These are phyloP conservation scores for Santalum album DNA, from an alignment of 164 flowering plant genomes.

Conservation along the genomic window DNA sequence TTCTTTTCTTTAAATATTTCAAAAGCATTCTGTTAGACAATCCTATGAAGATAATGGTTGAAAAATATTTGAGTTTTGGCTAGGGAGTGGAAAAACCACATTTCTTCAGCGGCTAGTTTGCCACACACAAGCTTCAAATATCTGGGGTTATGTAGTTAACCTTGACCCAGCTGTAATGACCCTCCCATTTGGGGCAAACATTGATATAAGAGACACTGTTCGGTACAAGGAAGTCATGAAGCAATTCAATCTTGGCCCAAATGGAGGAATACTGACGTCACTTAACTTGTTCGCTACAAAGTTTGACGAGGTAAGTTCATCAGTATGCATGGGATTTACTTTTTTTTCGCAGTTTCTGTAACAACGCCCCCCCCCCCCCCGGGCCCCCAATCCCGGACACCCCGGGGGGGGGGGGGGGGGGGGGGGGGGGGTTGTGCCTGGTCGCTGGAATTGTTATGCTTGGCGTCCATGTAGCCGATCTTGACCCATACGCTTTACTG, in stretches of 20 bases:
- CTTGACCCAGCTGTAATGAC: conserved; percentile 92
- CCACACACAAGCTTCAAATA: conserved; percentile 62
- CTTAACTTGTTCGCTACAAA: conserved; percentile 90
- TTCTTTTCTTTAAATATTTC: neutral
- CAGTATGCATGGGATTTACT: too few species aligned
- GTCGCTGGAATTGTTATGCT: too few species aligned
- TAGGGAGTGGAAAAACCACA: conserved; percentile 96
- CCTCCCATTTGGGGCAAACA: conserved; percentile 86
- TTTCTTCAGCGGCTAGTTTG: conserved; percentile 77
- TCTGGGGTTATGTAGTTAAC: conserved; percentile 75
- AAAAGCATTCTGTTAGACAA: too few species aligned
- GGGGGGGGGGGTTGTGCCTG: too few species aligned
- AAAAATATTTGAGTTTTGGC: conserved; percentile 1
- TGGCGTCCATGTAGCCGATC: too few species aligned
- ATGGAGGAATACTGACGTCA: conserved; percentile 91
- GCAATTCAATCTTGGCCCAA: conserved; percentile 94
- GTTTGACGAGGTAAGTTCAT: conserved; percentile 74
- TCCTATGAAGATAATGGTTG: neutral
- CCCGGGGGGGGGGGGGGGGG: too few species aligned
- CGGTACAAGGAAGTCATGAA: conserved; percentile 95
- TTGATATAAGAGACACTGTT: conserved; percentile 91
- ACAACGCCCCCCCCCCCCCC: too few species aligned
- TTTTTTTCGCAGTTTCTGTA: too few species aligned
- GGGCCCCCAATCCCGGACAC: too few species aligned
- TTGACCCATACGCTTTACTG: too few species aligned